Evolutionary conservation across 2,329 filamentous ascomycete genomes (phyloP).

Genomic region (Aspergillus japonicus): DNA sequence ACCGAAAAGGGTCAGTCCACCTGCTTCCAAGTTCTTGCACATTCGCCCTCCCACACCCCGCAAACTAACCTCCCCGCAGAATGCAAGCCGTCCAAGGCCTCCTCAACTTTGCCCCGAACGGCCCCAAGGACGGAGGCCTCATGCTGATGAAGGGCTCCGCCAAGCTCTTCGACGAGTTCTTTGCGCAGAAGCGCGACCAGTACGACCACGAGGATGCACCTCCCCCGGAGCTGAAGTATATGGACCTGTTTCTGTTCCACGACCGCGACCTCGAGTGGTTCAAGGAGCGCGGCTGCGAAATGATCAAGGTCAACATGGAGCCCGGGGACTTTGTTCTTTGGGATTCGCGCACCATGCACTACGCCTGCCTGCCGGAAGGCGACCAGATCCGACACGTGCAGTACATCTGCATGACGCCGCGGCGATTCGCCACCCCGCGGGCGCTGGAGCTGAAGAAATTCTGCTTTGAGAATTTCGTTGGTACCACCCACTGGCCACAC

Average conservation of each 20-base stretch:
- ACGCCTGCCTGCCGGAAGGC: slow-evolving; percentile 12
- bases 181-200: slow-evolving; percentile 5
- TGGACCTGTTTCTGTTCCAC: slow-evolving; percentile 17
- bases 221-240: slow-evolving; percentile 11
- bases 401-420: slow-evolving; percentile 17
- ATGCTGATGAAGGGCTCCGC: slow-evolving; percentile 16
- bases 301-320: slow-evolving; percentile 19
- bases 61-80: too few species aligned
- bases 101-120: slow-evolving; percentile 16
- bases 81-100: slow-evolving; percentile 16
- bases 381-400: slow-evolving; percentile 18
- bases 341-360: slow-evolving; percentile 22
- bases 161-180: slow-evolving; percentile 17
- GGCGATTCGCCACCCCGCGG: slow-evolving; percentile 5
- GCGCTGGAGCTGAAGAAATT: slow-evolving; percentile 13
- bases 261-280: slow-evolving; percentile 18
- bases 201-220: background rate
- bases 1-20: slow-evolving; percentile 10
- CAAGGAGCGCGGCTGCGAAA: slow-evolving; percentile 16
- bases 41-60: too few species aligned
- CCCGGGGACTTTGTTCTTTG: slow-evolving; percentile 22
- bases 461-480: slow-evolving; percentile 13
- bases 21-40: too few species aligned
- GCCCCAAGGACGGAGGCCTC: slow-evolving; percentile 20
- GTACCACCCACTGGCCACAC: slow-evolving; percentile 23